Conservation (phyloP, 768 basidiomycete genomes). For the Daedaleopsis nitida region DNA sequence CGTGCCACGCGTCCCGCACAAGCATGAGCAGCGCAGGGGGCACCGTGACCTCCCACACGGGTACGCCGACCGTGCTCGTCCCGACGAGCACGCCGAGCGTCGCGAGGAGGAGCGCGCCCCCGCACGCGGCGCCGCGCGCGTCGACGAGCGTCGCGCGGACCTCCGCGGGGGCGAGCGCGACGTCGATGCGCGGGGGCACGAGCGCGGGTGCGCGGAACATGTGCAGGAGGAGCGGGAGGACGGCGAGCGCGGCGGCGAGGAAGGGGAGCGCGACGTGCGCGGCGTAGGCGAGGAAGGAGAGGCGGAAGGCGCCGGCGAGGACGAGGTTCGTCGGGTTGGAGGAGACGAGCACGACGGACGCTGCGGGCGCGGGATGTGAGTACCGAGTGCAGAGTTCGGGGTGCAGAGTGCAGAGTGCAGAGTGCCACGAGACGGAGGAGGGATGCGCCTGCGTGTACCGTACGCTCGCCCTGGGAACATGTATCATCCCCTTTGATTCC, state of each 20-base stretch:
- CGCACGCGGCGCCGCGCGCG: conserved; percentile 72
- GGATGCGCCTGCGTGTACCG: too few relatives aligned
- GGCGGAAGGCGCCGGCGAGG: conserved; percentile 80
- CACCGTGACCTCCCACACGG: conserved; percentile 83
- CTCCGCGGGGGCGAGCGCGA: conserved; percentile 27
- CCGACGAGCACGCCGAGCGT: conserved; percentile 77
- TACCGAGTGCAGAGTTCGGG: too few relatives aligned
- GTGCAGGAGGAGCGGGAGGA: conserved; percentile 59
- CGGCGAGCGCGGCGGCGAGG: conserved; percentile 58
- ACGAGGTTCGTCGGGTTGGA: conserved; percentile 96
- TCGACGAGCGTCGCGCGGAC: conserved; percentile 71
- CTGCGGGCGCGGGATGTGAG: conserved; percentile 23
- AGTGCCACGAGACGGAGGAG: too few relatives aligned
- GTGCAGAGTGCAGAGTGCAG: too few relatives aligned
- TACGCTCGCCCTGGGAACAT: too few relatives aligned
- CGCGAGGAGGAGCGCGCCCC: conserved; percentile 61
- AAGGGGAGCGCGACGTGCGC: conserved; percentile 85
- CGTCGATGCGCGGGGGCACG: conserved; percentile 20
- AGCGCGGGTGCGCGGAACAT: conserved; percentile 59
- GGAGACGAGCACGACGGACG: conserved; percentile 64
- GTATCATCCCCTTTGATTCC: too few relatives aligned
- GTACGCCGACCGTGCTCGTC: conserved; percentile 72
- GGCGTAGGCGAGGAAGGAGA: conserved; percentile 79
- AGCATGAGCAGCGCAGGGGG: conserved; percentile 80
- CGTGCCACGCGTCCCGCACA: conserved; percentile 57